These are phyloP conservation scores for Podaxis sp. DNA, from an alignment of 768 basidiomycete genomes.

Conservation along the genomic window DNA sequence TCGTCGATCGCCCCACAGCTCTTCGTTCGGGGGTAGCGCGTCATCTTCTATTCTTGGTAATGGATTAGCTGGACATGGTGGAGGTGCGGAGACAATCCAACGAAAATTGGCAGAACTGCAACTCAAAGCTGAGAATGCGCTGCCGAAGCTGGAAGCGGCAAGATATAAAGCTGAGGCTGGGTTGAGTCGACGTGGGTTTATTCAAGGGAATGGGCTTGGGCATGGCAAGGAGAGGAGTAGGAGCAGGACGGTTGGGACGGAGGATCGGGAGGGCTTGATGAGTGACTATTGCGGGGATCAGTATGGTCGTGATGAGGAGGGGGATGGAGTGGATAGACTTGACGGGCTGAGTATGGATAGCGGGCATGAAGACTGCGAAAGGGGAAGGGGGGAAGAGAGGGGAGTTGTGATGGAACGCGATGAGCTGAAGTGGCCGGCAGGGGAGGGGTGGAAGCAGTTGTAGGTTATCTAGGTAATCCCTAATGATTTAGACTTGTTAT, in stretches of 20 bases:
- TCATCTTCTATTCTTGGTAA: background rate
- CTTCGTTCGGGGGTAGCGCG: background rate
- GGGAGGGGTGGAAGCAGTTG: constrained; percentile 53
- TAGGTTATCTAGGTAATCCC: constrained; percentile 7
- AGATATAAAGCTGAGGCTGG: constrained; percentile 74
- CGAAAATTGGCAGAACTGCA: constrained; percentile 40
- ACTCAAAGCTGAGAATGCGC: constrained; percentile 26
- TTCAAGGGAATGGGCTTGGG: background rate
- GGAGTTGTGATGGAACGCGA: constrained; percentile 36
- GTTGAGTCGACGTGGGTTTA: constrained; percentile 47
- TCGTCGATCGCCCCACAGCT: constrained; percentile 27
- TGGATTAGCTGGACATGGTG: constrained; percentile 7
- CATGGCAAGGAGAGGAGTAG: constrained; percentile 16
- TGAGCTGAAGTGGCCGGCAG: constrained; percentile 60
- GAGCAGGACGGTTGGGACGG: constrained; percentile 31
- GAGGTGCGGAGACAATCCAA: constrained; percentile 28
- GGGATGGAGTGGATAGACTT: constrained; percentile 36
- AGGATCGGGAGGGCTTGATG: constrained; percentile 35
- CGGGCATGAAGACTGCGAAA: constrained; percentile 15
- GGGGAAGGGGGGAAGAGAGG: constrained; percentile 11
- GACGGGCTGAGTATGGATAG: constrained; percentile 17
- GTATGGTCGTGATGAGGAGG: constrained; percentile 25
- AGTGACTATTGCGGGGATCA: constrained; percentile 34
- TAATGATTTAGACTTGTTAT: background rate
- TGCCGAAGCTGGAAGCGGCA: constrained; percentile 59